These are phyloP conservation scores for Talaromyces proteolyticus DNA, from an alignment of 495 filamentous ascomycete species.

Conservation along the genomic window DNA sequence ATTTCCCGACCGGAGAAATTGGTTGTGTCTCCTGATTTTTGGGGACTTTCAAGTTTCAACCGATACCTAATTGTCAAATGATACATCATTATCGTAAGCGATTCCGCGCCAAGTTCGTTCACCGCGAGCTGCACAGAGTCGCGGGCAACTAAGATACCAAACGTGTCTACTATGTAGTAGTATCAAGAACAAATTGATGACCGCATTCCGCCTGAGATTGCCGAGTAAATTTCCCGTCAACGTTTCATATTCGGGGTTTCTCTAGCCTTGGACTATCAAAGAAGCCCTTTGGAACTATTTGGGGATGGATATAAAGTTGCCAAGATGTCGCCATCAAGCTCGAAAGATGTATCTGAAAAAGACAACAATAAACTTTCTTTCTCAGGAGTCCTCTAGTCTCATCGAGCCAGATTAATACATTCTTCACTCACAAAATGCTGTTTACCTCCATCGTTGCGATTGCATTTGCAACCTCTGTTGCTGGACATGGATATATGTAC, in stretches of 20 bases:
- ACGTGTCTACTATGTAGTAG: too few relatives aligned
- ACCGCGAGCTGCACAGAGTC: background rate
- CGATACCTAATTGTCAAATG: background rate
- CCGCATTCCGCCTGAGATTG: background rate
- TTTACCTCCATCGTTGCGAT: background rate
- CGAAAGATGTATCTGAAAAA: background rate
- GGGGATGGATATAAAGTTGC: background rate
- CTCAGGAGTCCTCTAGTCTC: too few relatives aligned
- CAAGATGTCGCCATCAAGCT: background rate
- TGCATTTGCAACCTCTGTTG: background rate
- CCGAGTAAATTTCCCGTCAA: background rate
- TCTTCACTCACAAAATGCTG: background rate
- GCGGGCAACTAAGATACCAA: background rate
- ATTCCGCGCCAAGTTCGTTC: background rate
- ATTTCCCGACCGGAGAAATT: background rate
- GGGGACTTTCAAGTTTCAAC: background rate
- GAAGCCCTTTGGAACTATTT: background rate
- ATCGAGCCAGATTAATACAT: background rate
- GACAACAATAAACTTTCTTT: background rate
- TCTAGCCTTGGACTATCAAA: background rate
- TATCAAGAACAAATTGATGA: too few relatives aligned
- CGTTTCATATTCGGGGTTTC: background rate
- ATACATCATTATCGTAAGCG: background rate
- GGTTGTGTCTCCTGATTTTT: background rate
- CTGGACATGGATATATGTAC: slow-evolving; percentile 39